Base-by-base conservation (phyloP, 2,329 filamentous ascomycete genomes). In the Ophiocordyceps camponoti-saundersi region DNA sequence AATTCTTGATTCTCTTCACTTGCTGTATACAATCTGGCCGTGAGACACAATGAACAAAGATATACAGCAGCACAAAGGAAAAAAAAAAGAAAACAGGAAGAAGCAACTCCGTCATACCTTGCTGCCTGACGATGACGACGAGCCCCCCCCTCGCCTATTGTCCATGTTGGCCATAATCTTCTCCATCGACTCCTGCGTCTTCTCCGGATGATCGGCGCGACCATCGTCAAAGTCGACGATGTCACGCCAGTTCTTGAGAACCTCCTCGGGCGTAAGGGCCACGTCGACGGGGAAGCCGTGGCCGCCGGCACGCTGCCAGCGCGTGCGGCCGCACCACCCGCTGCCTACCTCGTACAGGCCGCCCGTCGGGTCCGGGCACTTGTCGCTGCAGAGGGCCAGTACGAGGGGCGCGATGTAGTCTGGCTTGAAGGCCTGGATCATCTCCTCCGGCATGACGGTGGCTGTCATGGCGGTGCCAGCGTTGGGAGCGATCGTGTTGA, bases 391-490 rank as follows among this genome's bases (percentile, higher is more conserved):
- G 48, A 98, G 83, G 42, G 89, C 79, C 47, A 90, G 79, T 46
- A 98, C 89, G 36, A 96, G 70, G 50, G 92, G 92, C 46, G 92
- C 92, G 64, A 98, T 89, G 67, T 95, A 96, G 61, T 96, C 90
- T 50, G 92, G 92, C 80, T 96, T 98, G 75, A 98, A 95, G 43
- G 92, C 90, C 71, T 96, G 89, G 18, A 98, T 89, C 70, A 96
- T 80, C 71, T 98, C 92, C 67, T 95, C 88, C 29, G 92, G 92
- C 73, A 98, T 77, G 62, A 98, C 85, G 45, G 85, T 90, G 55
- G 81, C 78, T 48, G 92, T 98, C 85, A 98, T 92, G 61, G 82
- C 80, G 42, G 92, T 98, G 56, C 92, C 92, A 39, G 92, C 92
- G 59, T 96, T 98, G 55, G 92, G 92, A 22, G 92, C 92, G 59